Conservation (phyloP, 352 stramenopile genomes). For the Elongisporangium undulatum region DNA sequence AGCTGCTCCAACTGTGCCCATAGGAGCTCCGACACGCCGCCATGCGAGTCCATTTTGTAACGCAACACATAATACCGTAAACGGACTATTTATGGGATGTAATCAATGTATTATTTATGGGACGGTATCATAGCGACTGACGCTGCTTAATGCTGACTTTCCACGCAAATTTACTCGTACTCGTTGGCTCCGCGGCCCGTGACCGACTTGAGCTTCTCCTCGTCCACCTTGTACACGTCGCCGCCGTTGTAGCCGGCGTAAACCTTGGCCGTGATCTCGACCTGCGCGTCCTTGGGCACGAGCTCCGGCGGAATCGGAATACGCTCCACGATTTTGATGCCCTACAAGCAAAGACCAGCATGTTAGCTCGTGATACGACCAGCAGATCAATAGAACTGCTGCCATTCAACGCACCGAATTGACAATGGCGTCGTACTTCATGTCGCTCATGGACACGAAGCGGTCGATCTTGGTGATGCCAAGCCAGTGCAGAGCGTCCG, state of each 20-base stretch:
- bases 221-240: constrained; percentile 92
- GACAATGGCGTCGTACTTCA: constrained; percentile 99
- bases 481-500: constrained; percentile 98
- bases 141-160: constrained; percentile 1
- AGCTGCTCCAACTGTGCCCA: constrained; percentile 25
- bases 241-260: constrained; percentile 86
- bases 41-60: neutral
- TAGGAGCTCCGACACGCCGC: constrained; percentile 2
- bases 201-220: constrained; percentile 91
- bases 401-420: constrained; percentile 66
- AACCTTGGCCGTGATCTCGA: constrained; percentile 99
- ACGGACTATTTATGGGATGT: neutral
- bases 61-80: neutral
- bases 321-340: constrained; percentile 98
- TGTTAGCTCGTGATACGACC: constrained; percentile 5
- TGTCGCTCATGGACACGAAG: constrained; percentile 98
- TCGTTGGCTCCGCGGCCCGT: constrained; percentile 84
- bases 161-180: constrained; percentile 31
- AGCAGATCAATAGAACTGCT: neutral
- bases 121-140: neutral
- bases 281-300: constrained; percentile 96
- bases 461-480: constrained; percentile 93
- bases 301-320: constrained; percentile 98
- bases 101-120: neutral
- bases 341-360: constrained; percentile 24